These are phyloP conservation scores for Stagonosporopsis chrysanthemi DNA, from an alignment of 2,329 filamentous ascomycete genomes.

Conservation along the genomic window DNA sequence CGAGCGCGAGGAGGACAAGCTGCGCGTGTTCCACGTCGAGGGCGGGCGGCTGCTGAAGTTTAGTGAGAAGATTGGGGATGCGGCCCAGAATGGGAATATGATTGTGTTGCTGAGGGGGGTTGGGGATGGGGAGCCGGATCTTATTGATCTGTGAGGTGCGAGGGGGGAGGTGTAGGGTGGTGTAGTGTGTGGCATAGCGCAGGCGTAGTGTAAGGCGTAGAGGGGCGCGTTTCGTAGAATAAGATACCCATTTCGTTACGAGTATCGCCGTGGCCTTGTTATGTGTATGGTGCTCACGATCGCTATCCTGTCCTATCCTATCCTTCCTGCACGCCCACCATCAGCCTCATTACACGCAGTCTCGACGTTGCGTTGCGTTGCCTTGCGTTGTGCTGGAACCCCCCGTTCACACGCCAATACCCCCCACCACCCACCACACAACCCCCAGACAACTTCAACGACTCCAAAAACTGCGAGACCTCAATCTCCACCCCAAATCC, in stretches of 20 bases:
- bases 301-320: no score
- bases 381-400: no score
- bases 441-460: no score
- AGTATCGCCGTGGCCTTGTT: background rate
- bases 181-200: background rate
- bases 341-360: no score
- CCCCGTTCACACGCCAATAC: background rate
- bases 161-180: background rate
- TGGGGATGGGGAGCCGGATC: constrained; percentile 75
- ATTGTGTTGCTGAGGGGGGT: constrained; percentile 88
- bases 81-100: constrained; percentile 82
- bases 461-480: background rate
- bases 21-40: constrained; percentile 93
- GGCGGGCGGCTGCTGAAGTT: constrained; percentile 87
- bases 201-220: background rate
- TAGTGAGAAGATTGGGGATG: constrained; percentile 79
- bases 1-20: constrained; percentile 75
- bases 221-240: constrained; percentile 11
- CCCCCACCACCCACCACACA: no score
- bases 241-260: constrained; percentile 20
- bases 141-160: constrained; percentile 63
- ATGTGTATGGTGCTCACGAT: background rate
- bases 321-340: no score
- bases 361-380: no score
- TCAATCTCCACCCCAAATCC: background rate